Percentiles rank a stretch among this genome's conserved stretches.
Conservation (phyloP, 176 grass and related monocot species). For the Zizania latifolia region DNA sequence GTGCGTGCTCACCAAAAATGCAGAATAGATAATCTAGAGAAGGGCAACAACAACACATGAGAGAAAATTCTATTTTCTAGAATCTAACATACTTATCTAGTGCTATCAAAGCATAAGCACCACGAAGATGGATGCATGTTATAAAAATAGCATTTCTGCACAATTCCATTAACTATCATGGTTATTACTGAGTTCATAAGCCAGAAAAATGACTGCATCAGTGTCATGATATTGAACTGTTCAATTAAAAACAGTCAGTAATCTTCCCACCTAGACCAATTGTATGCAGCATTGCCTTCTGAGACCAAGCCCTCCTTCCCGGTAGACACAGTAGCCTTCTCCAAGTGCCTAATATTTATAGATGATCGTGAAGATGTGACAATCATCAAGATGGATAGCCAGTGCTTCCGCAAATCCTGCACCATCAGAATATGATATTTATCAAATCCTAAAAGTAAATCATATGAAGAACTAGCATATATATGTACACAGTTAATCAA, state of each 20-base stretch:
- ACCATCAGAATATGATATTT: conserved; percentile 13
- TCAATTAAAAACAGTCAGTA: conserved; percentile 2
- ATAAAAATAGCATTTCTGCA: background rate
- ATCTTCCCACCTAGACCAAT: conserved; percentile 79
- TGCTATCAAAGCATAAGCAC: background rate
- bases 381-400: conserved; percentile 97
- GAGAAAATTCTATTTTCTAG: background rate
- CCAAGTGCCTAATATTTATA: conserved; percentile 93
- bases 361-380: conserved; percentile 94
- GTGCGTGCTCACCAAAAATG: background rate
- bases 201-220: background rate
- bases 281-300: conserved; percentile 98
- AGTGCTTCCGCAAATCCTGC: conserved; percentile 94
- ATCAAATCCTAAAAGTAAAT: conserved; percentile 1
- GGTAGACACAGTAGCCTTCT: conserved; percentile 93
- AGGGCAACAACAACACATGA: background rate
- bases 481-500: background rate
- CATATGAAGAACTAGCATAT: conserved; percentile 20
- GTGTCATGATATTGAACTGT: background rate
- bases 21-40: background rate
- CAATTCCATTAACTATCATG: background rate
- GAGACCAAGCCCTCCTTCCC: conserved; percentile 92
- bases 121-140: background rate
- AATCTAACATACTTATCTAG: background rate
- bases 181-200: background rate